These are phyloP conservation scores for Cladophialophora exuberans DNA, from an alignment of 2,329 filamentous ascomycete species.

Conservation along the genomic window DNA sequence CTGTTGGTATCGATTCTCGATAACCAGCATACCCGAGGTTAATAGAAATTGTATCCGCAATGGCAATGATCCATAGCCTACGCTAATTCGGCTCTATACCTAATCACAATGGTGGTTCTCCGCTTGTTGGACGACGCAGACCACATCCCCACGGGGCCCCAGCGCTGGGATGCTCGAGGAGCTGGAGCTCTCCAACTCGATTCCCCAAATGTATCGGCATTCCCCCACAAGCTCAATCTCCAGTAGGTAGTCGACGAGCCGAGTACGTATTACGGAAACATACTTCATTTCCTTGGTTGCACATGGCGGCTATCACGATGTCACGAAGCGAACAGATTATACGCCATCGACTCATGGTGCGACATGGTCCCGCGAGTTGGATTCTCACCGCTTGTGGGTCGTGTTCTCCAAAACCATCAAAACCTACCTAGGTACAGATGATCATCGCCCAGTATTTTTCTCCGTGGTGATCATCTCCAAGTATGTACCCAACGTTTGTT, in stretches of 20 bases:
- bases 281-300: conserved; percentile 4
- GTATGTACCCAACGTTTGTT: conserved; percentile 7
- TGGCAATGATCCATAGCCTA: not conserved
- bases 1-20: not conserved
- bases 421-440: conserved; percentile 1
- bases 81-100: conserved; percentile 1
- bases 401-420: conserved; percentile 13
- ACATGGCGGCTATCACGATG: not conserved
- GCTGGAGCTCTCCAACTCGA: conserved; percentile 10
- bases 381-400: conserved; percentile 7
- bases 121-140: not conserved
- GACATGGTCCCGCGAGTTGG: not conserved
- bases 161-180: not conserved
- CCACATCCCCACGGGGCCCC: conserved; percentile 1
- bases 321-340: conserved; percentile 1
- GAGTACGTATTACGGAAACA: conserved; percentile 1
- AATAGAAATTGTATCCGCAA: conserved; percentile 3
- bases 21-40: conserved; percentile 13
- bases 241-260: too few relatives aligned
- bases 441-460: conserved; percentile 2
- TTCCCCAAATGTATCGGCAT: conserved; percentile 5
- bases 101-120: not conserved
- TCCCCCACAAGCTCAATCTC: conserved; percentile 16
- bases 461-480: conserved; percentile 7
- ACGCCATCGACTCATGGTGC: conserved; percentile 7